These are phyloP conservation scores for Xerocomellus dryophilus DNA, from an alignment of 768 basidiomycete genomes.

Conservation along the genomic window DNA sequence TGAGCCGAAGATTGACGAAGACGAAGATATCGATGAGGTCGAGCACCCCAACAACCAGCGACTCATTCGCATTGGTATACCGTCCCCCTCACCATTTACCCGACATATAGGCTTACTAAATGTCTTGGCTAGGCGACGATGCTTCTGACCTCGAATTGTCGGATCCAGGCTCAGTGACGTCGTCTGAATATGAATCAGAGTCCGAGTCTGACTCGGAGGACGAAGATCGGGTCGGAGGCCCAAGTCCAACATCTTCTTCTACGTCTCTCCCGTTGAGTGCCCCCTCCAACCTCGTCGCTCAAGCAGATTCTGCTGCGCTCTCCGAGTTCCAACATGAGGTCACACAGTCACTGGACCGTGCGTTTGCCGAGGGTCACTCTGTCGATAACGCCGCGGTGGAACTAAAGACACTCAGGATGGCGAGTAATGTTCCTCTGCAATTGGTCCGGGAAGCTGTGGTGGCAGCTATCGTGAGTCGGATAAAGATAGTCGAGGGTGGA, in stretches of 20 bases:
- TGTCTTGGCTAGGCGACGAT: conserved; percentile 46
- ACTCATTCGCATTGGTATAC: conserved; percentile 70
- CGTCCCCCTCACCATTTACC: background rate
- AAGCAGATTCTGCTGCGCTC: conserved; percentile 45
- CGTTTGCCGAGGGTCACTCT: conserved; percentile 87
- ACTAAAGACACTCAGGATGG: conserved; percentile 95
- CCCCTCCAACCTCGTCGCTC: conserved; percentile 38
- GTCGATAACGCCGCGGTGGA: conserved; percentile 93
- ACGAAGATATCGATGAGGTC: conserved; percentile 59
- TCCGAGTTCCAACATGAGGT: conserved; percentile 77
- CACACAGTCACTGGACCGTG: conserved; percentile 82
- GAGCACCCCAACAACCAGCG: conserved; percentile 67
- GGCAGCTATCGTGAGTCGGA: conserved; percentile 72
- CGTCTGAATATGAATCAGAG: conserved; percentile 44
- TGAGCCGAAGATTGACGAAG: conserved; percentile 50
- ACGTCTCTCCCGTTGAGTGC: conserved; percentile 43
- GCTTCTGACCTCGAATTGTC: conserved; percentile 60
- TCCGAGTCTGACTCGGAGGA: conserved; percentile 41
- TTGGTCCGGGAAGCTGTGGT: conserved; percentile 88
- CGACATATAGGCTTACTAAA: background rate
- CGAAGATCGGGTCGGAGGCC: conserved; percentile 38
- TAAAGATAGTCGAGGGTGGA: conserved; percentile 58
- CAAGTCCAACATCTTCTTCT: conserved; percentile 43
- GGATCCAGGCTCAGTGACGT: conserved; percentile 57
- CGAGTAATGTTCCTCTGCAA: conserved; percentile 86